phyloP scores from a whole-genome alignment of 805 yeast species.

The Teunomyces barrocoloradensis region DNA sequence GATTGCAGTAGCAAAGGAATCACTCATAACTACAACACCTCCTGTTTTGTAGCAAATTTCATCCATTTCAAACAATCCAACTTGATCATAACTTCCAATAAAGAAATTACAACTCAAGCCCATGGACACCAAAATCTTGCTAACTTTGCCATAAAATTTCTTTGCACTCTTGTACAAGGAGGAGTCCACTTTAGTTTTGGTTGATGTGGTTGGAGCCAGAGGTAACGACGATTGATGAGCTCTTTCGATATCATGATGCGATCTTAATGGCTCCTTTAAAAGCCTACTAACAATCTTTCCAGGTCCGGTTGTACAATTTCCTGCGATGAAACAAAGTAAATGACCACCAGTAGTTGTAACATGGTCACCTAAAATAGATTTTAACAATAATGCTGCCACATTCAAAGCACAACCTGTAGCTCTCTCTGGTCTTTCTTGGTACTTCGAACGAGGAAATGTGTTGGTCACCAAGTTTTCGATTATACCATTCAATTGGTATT shows the following conservation, averaged over 20 bases:
- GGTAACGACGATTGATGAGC: slow-evolving; percentile 34
- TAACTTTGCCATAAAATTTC: slow-evolving; percentile 48
- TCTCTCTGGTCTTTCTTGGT: slow-evolving; percentile 48
- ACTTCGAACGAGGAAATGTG: slow-evolving; percentile 43
- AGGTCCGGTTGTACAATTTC: slow-evolving; percentile 66
- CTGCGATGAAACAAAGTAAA: slow-evolving; percentile 54
- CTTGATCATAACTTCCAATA: slow-evolving; percentile 67
- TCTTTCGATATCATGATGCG: slow-evolving; percentile 59
- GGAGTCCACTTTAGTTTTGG: slow-evolving; percentile 29
- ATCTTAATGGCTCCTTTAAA: slow-evolving; percentile 62
- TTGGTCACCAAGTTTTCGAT: slow-evolving; percentile 50
- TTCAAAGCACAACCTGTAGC: slow-evolving; percentile 61
- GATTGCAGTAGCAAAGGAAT: slow-evolving; percentile 64
- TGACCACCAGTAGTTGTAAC: slow-evolving; percentile 52
- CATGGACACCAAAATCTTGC: slow-evolving; percentile 43
- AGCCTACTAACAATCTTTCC: slow-evolving; percentile 57
- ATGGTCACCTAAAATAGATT: slow-evolving; percentile 34
- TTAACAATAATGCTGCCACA: slow-evolving; percentile 40
- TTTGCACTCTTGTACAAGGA: slow-evolving; percentile 36
- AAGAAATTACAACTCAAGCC: slow-evolving; percentile 59
- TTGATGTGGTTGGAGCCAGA: slow-evolving; percentile 31
- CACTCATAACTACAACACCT: slow-evolving; percentile 60
- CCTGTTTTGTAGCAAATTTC: slow-evolving; percentile 56
- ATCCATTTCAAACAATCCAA: slow-evolving; percentile 68
- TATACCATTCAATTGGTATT: slow-evolving; percentile 48